Evolutionary conservation across 257 asterid genomes (phyloP), one percentile per base, ranked within the genome.

Genomic region (Solanum medicagineum): DNA sequence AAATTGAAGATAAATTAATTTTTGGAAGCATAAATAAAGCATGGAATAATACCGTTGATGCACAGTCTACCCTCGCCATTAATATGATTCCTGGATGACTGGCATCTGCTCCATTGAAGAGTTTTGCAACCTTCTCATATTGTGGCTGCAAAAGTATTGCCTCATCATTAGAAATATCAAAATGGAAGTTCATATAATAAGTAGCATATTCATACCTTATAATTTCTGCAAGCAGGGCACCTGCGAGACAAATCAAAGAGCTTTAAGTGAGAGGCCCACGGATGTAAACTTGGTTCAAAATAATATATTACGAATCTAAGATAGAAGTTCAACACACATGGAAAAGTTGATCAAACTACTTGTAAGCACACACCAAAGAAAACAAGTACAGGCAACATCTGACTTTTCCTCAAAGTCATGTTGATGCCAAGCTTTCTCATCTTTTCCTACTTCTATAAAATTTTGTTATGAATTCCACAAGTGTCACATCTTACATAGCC

Each of bases 181-280:
- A 26, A 26, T 16, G 47, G 81, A 77, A 77, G 65, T 53, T 77
- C 65, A 53, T 26, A 77, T 26, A 26, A 51, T 51, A 77, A 77
- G 63, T 9, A 77, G 6, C 47, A 77, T 6, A 77, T 51, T 24
- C 10, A 51, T 90, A 94, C 99, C 99, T 94, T 96, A 88, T 94
- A 96, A 85, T 96, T 96, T 89, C 97, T 93, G 92, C 99, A 96
- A 89, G 99, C 98, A 44, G 99, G 98, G 86, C 99, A 96, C 99
- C 99, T 96, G 92, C 84, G 88, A 93, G 56, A 87, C 36, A 83
- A 84, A 86, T 45, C 29, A 84, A 24, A 84, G 83, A 80, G 53
- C 70, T 81, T 63, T 44, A 81, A 89, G 89, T 81, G 70, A 63
- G 44, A 82, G n/a, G 45, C 45, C 44, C 29, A 15, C 53, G 26